Percentiles rank a stretch among this genome's conserved stretches.
These are phyloP conservation scores for Solanum sejunctum DNA, from an alignment of 257 asterid genomes.

Conservation along the genomic window DNA sequence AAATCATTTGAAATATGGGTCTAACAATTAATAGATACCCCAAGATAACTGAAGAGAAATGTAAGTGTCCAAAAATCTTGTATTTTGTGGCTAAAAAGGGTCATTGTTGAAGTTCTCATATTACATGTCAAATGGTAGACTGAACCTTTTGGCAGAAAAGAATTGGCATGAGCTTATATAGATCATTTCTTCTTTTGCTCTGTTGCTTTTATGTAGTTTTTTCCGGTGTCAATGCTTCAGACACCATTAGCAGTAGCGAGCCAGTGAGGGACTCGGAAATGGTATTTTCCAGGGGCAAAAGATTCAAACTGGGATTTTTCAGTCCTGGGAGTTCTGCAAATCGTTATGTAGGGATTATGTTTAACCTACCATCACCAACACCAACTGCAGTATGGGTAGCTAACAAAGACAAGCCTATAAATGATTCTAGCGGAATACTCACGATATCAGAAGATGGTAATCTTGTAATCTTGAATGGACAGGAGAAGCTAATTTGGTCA, in stretches of 20 bases:
- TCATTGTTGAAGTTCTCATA: background rate
- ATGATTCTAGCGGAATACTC: constrained; percentile 18
- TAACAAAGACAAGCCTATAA: constrained; percentile 32
- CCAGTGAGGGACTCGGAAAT: constrained; percentile 6
- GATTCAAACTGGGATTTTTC: constrained; percentile 20
- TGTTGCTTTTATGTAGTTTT: background rate
- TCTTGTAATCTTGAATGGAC: constrained; percentile 23
- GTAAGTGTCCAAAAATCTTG: background rate
- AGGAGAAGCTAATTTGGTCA: constrained; percentile 24
- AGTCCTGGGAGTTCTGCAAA: constrained; percentile 5
- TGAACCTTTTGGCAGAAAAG: background rate
- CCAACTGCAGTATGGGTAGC: constrained; percentile 38
- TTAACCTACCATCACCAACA: constrained; percentile 2
- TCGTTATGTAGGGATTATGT: constrained; percentile 26
- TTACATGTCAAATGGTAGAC: background rate
- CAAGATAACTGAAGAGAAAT: background rate
- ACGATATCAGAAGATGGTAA: constrained; percentile 27
- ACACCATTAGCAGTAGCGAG: background rate
- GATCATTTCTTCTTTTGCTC: background rate
- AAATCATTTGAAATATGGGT: background rate
- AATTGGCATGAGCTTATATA: background rate
- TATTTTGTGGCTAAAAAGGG: background rate
- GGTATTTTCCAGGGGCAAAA: background rate
- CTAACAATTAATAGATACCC: background rate
- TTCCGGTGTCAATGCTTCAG: background rate